A percentile compares a stretch with the other conserved stretches of the same genome.
Conservation (phyloP, 306 rosid species). For the Crotalaria pallida region DNA sequence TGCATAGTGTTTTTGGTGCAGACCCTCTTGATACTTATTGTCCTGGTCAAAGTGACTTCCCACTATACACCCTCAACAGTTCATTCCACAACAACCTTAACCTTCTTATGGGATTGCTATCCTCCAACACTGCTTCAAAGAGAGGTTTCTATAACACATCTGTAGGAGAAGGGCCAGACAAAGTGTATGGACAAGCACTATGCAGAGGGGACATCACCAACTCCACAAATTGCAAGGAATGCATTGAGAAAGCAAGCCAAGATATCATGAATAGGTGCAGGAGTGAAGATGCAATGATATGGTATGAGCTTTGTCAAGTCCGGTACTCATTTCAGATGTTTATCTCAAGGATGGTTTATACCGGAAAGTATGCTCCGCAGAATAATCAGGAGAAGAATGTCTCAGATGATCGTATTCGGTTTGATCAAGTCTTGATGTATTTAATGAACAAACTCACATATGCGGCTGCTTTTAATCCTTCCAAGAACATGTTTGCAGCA, state of each 20-base stretch:
- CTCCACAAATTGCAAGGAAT: slow-evolving; percentile 36
- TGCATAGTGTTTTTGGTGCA: slow-evolving; percentile 16
- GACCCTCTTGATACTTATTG: slow-evolving; percentile 33
- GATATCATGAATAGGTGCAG: slow-evolving; percentile 33
- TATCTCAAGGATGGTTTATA: slow-evolving; percentile 16
- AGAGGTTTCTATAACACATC: slow-evolving; percentile 30
- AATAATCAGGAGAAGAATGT: slow-evolving; percentile 23
- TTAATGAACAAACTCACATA: slow-evolving; percentile 27
- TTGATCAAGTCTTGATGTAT: slow-evolving; percentile 8
- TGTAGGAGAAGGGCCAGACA: slow-evolving; percentile 3
- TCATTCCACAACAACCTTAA: slow-evolving; percentile 39
- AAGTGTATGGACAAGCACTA: slow-evolving; percentile 54
- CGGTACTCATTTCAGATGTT: slow-evolving; percentile 43
- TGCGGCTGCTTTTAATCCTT: slow-evolving; percentile 25
- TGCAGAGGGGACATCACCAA: slow-evolving; percentile 55
- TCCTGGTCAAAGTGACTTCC: slow-evolving; percentile 7
- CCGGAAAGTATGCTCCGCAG: slow-evolving; percentile 33
- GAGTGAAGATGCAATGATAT: slow-evolving; percentile 41
- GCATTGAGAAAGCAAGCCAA: slow-evolving; percentile 43
- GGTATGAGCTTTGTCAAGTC: slow-evolving; percentile 61
- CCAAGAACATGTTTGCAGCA: slow-evolving; percentile 41
- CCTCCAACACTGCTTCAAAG: slow-evolving; percentile 32
- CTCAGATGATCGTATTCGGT: slow-evolving; percentile 6
- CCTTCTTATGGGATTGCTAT: slow-evolving; percentile 29
- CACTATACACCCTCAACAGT: slow-evolving; percentile 23